phyloP scores from a whole-genome alignment of 345 rosid species.

The Eucalyptus erythrocorys region DNA sequence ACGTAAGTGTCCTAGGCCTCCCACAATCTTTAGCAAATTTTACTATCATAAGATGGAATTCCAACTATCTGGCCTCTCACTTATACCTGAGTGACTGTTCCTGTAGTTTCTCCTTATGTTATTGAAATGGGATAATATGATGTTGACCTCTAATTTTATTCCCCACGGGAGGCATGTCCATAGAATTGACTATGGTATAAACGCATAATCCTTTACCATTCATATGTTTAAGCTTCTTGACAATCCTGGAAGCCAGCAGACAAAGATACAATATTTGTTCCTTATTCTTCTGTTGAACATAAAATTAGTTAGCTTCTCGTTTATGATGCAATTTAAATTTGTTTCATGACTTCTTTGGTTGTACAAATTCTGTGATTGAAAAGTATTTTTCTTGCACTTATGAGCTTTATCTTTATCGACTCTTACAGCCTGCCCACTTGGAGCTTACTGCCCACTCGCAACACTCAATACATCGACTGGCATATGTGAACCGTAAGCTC shows the following conservation, averaged over 20 bases:
- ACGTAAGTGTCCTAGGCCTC: slow-evolving; percentile 36
- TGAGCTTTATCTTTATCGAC: neutral
- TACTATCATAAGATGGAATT: neutral
- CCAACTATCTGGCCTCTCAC: neutral
- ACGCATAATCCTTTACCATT: neutral
- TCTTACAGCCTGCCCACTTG: slow-evolving; percentile 62
- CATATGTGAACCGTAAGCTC: slow-evolving; percentile 62
- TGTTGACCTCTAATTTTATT: neutral
- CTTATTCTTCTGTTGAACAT: neutral
- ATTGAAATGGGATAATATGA: neutral
- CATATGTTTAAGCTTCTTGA: neutral
- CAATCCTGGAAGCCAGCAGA: neutral
- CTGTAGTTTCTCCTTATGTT: neutral
- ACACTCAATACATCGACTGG: slow-evolving; percentile 32
- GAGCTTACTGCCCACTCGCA: slow-evolving; percentile 54
- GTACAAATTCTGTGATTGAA: neutral
- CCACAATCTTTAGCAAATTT: neutral
- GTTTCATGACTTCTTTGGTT: neutral
- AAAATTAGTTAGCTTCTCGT: neutral
- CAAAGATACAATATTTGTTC: neutral
- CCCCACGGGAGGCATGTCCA: neutral
- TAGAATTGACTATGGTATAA: neutral
- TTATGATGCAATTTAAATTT: neutral
- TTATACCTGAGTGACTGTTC: neutral
- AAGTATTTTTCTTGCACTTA: neutral